Base-by-base conservation (phyloP, 805 yeast species). In the Clavispora carvajalis region DNA sequence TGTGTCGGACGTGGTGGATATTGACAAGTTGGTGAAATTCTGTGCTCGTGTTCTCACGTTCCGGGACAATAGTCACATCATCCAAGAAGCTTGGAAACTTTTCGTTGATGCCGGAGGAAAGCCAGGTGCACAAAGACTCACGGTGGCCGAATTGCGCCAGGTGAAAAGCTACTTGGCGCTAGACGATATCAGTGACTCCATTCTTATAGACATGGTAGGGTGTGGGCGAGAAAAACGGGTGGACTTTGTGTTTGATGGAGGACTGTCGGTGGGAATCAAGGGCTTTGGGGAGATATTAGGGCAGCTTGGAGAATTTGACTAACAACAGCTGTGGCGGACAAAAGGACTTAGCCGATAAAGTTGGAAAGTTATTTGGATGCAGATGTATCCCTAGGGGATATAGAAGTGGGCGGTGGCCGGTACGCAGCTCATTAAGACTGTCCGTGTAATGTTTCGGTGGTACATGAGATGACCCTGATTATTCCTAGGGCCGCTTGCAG, bases 281-380 rank as follows among this genome's bases (percentile, higher is more conserved):
- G 73, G 65, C 40, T 69, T 69, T 53, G 73, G 70, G 1, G 69
- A 63, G 41, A 63, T 69, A 7, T 40, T 69, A 29, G 73, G 73
- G 1, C 57, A 54, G 18, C 42, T 69, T 10, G 73, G 73, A 5
- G 71, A 68, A 40, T 53, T 58, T 8, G 68, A 62, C 37, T 56
- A 37, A 38, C 15, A 13, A 12, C 4, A 8, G n/a, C n/a, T n/a
- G n/a, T n/a, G n/a, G n/a, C n/a, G n/a, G n/a, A n/a, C n/a, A n/a
- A n/a, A n/a, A n/a, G n/a, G n/a, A n/a, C n/a, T n/a, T n/a, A n/a
- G n/a, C n/a, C n/a, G n/a, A n/a, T n/a, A n/a, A n/a, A n/a, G n/a
- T n/a, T n/a, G n/a, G n/a, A n/a, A n/a, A n/a, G n/a, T n/a, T n/a
- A n/a, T n/a, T n/a, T n/a, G n/a, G n/a, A n/a, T n/a, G n/a, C n/a